These are phyloP conservation scores for Xylariales sp. DNA, from an alignment of 2,329 filamentous ascomycete species.

Conservation along the genomic window DNA sequence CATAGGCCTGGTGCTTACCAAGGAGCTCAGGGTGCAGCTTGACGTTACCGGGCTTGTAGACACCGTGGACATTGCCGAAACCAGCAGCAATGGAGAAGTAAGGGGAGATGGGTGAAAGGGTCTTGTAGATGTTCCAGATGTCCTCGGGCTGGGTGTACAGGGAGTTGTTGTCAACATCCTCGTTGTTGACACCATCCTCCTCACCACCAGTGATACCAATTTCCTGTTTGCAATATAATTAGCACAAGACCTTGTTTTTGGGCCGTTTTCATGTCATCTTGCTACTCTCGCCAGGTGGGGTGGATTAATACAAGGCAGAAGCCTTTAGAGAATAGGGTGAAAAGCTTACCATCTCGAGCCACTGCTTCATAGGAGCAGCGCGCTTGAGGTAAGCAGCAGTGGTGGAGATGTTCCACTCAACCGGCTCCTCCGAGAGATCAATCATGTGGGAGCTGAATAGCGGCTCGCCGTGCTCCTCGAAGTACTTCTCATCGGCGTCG, in stretches of 20 bases:
- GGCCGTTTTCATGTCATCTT: no score
- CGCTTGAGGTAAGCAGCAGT: constrained; percentile 93
- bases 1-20: constrained; percentile 90
- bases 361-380: constrained; percentile 94
- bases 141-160: constrained; percentile 98
- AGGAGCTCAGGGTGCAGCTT: constrained; percentile 94
- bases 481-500: constrained; percentile 89
- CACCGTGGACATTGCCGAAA: constrained; percentile 98
- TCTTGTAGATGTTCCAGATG: constrained; percentile 86
- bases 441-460: constrained; percentile 99
- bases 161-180: constrained; percentile 92
- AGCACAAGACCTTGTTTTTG: background rate
- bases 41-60: constrained; percentile 98
- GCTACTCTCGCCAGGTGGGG: no score
- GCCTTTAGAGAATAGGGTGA: background rate
- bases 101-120: constrained; percentile 78
- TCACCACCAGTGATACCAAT: constrained; percentile 95
- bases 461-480: constrained; percentile 88
- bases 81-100: constrained; percentile 98
- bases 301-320: background rate
- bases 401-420: constrained; percentile 87
- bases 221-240: constrained; percentile 35
- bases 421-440: constrained; percentile 87
- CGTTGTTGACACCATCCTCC: constrained; percentile 98
- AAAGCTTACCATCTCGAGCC: constrained; percentile 88